phyloP scores from a whole-genome alignment of 2,329 filamentous ascomycete species.

The Samsoniella hepiali region DNA sequence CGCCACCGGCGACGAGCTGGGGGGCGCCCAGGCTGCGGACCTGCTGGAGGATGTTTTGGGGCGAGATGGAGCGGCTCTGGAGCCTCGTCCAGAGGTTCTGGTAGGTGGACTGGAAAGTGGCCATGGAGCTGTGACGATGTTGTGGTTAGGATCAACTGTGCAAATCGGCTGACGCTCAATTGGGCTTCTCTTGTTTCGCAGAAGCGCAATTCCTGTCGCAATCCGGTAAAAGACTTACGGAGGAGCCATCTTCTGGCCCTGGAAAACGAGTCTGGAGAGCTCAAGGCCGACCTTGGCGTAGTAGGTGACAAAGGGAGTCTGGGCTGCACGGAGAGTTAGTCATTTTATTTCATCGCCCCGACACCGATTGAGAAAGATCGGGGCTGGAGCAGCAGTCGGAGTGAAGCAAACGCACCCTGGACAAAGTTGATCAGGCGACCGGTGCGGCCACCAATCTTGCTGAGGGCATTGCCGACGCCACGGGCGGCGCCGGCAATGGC shows the following conservation, averaged over 20 bases:
- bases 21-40: constrained; percentile 67
- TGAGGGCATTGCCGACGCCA: constrained; percentile 62
- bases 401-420: constrained; percentile 64
- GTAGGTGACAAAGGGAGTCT: constrained; percentile 84
- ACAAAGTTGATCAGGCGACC: constrained; percentile 74
- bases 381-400: neutral
- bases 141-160: constrained; percentile 8
- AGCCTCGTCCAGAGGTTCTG: constrained; percentile 68
- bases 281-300: constrained; percentile 88
- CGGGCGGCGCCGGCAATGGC: constrained; percentile 71
- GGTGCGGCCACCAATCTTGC: constrained; percentile 78
- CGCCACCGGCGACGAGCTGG: constrained; percentile 69
- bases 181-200: neutral
- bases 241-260: constrained; percentile 85
- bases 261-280: constrained; percentile 82
- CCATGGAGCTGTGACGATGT: constrained; percentile 56
- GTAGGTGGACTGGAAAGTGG: constrained; percentile 85
- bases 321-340: constrained; percentile 50
- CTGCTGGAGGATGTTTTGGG: constrained; percentile 52
- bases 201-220: neutral
- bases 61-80: constrained; percentile 61
- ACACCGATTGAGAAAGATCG: neutral
- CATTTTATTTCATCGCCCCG: no score
- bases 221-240: constrained; percentile 66
- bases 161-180: neutral